Evolutionary conservation across 2,329 filamentous ascomycete species (phyloP).

Genomic region (Beauveria medogensis): DNA sequence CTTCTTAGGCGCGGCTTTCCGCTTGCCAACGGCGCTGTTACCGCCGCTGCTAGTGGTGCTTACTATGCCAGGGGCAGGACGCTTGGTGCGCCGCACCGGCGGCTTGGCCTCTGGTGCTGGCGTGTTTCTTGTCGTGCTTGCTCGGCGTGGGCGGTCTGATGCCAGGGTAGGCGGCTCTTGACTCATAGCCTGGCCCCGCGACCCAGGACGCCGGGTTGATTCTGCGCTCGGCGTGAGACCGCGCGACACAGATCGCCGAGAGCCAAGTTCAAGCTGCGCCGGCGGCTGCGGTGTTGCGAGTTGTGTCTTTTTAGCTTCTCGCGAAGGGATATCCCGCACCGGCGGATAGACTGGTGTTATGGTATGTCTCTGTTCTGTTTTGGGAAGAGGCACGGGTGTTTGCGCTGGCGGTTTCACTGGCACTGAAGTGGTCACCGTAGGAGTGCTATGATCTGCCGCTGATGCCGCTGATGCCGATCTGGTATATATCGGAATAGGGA

Average conservation of each 20-base stretch:
- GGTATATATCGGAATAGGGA: conserved; percentile 29
- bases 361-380: conserved; percentile 21
- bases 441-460: conserved; percentile 20
- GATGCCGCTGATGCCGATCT: conserved; percentile 22
- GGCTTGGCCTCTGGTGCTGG: conserved; percentile 43
- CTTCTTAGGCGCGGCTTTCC: conserved; percentile 61
- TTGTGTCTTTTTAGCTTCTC: conserved; percentile 22
- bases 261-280: conserved; percentile 17
- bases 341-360: conserved; percentile 25
- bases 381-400: conserved; percentile 30
- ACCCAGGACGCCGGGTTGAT: conserved; percentile 36
- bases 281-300: not conserved
- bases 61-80: conserved; percentile 65
- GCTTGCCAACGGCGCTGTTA: conserved; percentile 61
- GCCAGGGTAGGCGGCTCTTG: conserved; percentile 43
- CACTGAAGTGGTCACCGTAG: conserved; percentile 19
- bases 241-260: conserved; percentile 25
- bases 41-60: conserved; percentile 53
- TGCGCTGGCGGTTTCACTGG: conserved; percentile 26
- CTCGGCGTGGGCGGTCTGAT: conserved; percentile 44
- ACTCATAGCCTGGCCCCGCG: conserved; percentile 44
- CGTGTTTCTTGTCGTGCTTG: conserved; percentile 50
- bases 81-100: conserved; percentile 53
- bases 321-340: conserved; percentile 19
- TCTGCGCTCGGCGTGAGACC: conserved; percentile 28